Evolutionary conservation across 1,284 basidiomycete species (phyloP).

Genomic region (Sporisorium graminicola): DNA sequence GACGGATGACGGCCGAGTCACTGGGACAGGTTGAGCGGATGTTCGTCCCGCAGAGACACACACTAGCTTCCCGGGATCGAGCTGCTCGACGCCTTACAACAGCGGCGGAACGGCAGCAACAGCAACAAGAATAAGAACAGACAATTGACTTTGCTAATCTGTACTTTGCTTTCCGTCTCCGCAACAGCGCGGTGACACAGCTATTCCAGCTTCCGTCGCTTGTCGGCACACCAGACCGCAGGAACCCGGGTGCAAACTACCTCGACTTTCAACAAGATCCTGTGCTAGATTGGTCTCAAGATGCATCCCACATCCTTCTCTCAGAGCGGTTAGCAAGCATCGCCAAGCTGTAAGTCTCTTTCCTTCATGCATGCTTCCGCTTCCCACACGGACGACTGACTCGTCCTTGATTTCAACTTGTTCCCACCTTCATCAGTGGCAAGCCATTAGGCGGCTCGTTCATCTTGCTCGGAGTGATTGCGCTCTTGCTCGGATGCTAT

Average conservation of each 20-base stretch:
- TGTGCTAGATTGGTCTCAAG: conserved; percentile 6
- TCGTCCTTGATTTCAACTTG: no score
- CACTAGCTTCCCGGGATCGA: no score
- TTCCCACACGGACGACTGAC: no score
- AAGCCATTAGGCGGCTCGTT: conserved; percentile 62
- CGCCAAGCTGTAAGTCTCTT: conserved; percentile 34
- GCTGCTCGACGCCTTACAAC: no score
- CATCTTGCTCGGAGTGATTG: conserved; percentile 56
- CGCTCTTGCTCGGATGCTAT: conserved; percentile 51
- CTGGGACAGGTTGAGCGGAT: no score
- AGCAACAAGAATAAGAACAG: no score
- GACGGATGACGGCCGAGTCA: no score
- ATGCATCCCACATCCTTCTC: conserved; percentile 15
- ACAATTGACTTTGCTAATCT: no score
- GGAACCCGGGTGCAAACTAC: conserved; percentile 6
- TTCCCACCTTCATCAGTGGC: conserved; percentile 10
- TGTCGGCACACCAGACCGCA: conserved; percentile 15
- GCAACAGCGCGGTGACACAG: conserved; percentile 59
- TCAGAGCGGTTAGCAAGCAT: conserved; percentile 29
- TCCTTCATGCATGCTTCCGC: not conserved
- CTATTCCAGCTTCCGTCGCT: conserved; percentile 66
- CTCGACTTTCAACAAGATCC: conserved; percentile 17
- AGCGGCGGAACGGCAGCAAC: no score
- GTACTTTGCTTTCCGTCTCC: no score
- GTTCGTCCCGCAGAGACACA: no score